Percentiles rank a stretch among this genome's conserved stretches.
These are phyloP conservation scores for Przewalskia tangutica DNA, from an alignment of 257 asterid species.

Conservation along the genomic window DNA sequence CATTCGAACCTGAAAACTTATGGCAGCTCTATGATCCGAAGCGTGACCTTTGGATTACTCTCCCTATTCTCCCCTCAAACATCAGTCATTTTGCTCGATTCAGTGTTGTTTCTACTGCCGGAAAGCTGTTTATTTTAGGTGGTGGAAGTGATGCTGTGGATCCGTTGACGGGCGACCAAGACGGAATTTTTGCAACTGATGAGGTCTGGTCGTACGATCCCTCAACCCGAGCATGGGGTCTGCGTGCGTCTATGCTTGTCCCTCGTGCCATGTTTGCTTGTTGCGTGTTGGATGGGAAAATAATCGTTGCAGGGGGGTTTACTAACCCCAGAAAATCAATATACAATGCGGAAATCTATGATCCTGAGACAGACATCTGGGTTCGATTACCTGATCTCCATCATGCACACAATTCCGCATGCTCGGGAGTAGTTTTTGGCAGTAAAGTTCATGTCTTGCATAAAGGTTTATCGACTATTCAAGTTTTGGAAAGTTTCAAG, in stretches of 20 bases:
- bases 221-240: constrained; percentile 45
- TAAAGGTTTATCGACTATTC: constrained; percentile 79
- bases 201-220: constrained; percentile 95
- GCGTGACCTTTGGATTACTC: constrained; percentile 77
- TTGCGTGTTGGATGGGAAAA: constrained; percentile 73
- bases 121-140: constrained; percentile 80
- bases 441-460: constrained; percentile 77
- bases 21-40: constrained; percentile 86
- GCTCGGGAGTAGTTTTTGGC: constrained; percentile 65
- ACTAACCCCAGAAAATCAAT: constrained; percentile 78
- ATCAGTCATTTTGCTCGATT: constrained; percentile 82
- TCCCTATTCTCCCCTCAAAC: constrained; percentile 73
- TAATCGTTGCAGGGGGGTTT: constrained; percentile 85
- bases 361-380: constrained; percentile 73
- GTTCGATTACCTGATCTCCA: constrained; percentile 69
- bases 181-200: constrained; percentile 78
- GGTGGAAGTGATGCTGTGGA: constrained; percentile 95
- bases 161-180: constrained; percentile 86
- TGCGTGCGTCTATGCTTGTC: constrained; percentile 62
- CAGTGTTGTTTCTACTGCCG: constrained; percentile 68
- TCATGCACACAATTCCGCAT: constrained; percentile 70
- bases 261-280: constrained; percentile 98
- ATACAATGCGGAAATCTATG: constrained; percentile 79
- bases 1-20: constrained; percentile 83
- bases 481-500: constrained; percentile 48